Conservation (phyloP, 768 basidiomycete genomes). For the Pleurotus citrinopileatus region DNA sequence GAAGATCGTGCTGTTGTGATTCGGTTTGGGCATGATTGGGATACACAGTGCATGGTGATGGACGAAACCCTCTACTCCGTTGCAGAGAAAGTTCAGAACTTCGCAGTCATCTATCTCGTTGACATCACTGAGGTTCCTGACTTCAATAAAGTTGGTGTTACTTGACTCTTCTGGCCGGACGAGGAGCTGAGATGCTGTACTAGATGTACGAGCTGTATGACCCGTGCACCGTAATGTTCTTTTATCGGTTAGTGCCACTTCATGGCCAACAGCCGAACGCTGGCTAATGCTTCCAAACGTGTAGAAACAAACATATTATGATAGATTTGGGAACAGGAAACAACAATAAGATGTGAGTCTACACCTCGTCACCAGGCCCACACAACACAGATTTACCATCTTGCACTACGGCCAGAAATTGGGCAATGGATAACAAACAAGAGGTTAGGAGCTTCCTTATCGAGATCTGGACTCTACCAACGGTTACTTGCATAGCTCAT, state of each 20-base stretch:
- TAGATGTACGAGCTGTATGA: constrained; percentile 99
- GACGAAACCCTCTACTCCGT: constrained; percentile 93
- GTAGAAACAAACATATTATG: constrained; percentile 98
- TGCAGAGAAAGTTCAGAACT: constrained; percentile 97
- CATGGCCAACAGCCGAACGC: not conserved
- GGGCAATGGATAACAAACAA: constrained; percentile 99
- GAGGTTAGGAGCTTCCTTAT: constrained; percentile 63
- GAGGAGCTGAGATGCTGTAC: not conserved
- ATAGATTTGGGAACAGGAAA: constrained; percentile 99
- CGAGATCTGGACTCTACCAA: too few relatives aligned
- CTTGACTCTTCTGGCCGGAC: not conserved
- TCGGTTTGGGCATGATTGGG: constrained; percentile 93
- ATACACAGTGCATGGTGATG: constrained; percentile 97
- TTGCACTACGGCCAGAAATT: constrained; percentile 61
- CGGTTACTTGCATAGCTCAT: constrained; percentile 59
- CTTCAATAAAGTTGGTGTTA: constrained; percentile 83
- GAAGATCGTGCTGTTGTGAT: constrained; percentile 95
- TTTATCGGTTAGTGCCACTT: constrained; percentile 72
- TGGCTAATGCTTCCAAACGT: constrained; percentile 1
- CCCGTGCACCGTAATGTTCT: constrained; percentile 97
- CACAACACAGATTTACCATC: constrained; percentile 10
- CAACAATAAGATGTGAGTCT: constrained; percentile 94
- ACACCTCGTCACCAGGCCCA: not conserved
- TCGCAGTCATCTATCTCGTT: constrained; percentile 92
- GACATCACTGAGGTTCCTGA: constrained; percentile 98